Conservation (phyloP, 2,329 filamentous ascomycete species). For the Colletotrichum lupini region DNA sequence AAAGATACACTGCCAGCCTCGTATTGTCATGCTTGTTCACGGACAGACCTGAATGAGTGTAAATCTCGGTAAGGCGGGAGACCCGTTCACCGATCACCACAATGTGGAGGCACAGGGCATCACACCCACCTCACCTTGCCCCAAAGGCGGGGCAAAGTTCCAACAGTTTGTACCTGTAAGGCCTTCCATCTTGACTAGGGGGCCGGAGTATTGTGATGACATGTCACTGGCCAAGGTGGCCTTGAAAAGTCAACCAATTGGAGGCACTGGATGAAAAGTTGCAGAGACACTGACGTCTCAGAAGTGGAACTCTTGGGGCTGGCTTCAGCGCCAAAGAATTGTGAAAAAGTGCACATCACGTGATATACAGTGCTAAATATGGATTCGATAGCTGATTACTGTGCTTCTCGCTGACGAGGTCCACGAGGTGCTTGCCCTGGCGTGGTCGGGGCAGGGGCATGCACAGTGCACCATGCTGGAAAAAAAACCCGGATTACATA, state of each 20-base stretch:
- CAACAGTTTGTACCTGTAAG: background rate
- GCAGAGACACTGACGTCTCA: background rate
- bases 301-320: slow-evolving; percentile 2
- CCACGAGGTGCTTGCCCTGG: background rate
- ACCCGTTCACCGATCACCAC: background rate
- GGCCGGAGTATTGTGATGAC: background rate
- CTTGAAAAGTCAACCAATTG: background rate
- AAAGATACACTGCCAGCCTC: too few species aligned
- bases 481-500: slow-evolving; percentile 6
- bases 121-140: background rate
- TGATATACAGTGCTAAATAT: background rate
- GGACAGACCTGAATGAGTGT: background rate
- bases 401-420: background rate
- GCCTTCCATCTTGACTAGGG: background rate
- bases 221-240: background rate
- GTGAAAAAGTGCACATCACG: background rate
- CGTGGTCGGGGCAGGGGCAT: slow-evolving; percentile 13
- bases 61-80: background rate
- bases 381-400: background rate
- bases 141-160: background rate
- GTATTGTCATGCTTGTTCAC: background rate
- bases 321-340: background rate
- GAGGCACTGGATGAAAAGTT: background rate
- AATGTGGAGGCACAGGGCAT: background rate
- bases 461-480: background rate